phyloP scores from a whole-genome alignment of 345 rosid species.

The Moricandia arvensis region DNA sequence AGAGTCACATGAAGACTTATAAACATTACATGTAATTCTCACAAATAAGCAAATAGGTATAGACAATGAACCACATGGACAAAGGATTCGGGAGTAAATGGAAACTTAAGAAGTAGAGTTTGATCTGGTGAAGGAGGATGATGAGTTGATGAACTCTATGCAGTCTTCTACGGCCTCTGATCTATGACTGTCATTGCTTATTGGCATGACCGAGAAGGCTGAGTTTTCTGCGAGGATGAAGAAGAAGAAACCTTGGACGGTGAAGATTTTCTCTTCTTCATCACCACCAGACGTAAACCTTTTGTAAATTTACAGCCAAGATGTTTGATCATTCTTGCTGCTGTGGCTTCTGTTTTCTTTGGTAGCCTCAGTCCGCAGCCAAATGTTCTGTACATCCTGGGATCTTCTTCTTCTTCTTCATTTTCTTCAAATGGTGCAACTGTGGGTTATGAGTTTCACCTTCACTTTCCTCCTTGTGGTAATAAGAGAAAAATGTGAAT shows the following conservation, averaged over 20 bases:
- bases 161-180: conserved; percentile 78
- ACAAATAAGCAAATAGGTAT: neutral
- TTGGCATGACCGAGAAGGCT: conserved; percentile 42
- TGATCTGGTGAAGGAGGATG: conserved; percentile 62
- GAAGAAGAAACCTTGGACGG: conserved; percentile 43
- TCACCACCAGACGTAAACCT: conserved; percentile 44
- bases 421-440: no score
- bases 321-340: conserved; percentile 48
- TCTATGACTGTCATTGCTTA: conserved; percentile 51
- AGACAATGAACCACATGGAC: conserved; percentile 2
- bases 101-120: conserved; percentile 40
- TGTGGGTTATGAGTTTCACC: no score
- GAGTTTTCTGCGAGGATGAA: conserved; percentile 41
- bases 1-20: neutral
- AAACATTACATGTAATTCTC: conserved; percentile 15
- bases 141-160: conserved; percentile 74
- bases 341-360: conserved; percentile 43
- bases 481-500: no score
- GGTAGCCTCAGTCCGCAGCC: conserved; percentile 52
- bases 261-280: conserved; percentile 39
- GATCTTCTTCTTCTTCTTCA: neutral
- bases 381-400: conserved; percentile 28
- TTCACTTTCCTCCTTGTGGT: no score
- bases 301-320: conserved; percentile 50
- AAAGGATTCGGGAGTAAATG: neutral